A percentile compares a stretch with the other conserved stretches of the same genome.
These are phyloP conservation scores for Lactarius trivialis DNA, from an alignment of 768 basidiomycete species.

Conservation along the genomic window DNA sequence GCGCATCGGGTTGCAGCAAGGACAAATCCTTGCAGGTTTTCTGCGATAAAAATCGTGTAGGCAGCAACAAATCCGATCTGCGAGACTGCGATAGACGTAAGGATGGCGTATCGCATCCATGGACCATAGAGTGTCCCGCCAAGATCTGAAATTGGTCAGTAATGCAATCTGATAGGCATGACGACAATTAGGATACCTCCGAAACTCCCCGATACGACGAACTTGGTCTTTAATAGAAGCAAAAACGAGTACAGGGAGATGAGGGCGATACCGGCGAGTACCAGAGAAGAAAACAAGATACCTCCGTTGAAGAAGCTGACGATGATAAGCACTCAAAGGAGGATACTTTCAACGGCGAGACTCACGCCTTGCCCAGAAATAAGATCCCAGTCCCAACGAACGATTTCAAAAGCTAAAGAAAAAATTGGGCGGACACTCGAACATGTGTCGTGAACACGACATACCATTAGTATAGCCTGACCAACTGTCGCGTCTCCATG, in stretches of 20 bases:
- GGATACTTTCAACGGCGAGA: background rate
- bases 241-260: slow-evolving; percentile 93
- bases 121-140: slow-evolving; percentile 88
- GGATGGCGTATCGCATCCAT: slow-evolving; percentile 88
- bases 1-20: slow-evolving; percentile 72
- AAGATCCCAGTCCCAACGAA: slow-evolving; percentile 95
- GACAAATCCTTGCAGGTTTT: slow-evolving; percentile 87
- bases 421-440: background rate
- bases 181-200: slow-evolving; percentile 51
- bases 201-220: slow-evolving; percentile 86
- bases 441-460: slow-evolving; percentile 22
- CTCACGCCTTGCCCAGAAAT: slow-evolving; percentile 92
- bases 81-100: slow-evolving; percentile 80
- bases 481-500: slow-evolving; percentile 85
- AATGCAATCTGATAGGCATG: slow-evolving; percentile 2
- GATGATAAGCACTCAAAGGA: background rate
- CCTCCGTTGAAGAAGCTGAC: slow-evolving; percentile 91
- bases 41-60: slow-evolving; percentile 93
- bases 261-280: slow-evolving; percentile 72
- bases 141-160: slow-evolving; percentile 53
- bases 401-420: slow-evolving; percentile 78
- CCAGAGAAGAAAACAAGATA: slow-evolving; percentile 76
- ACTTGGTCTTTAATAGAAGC: slow-evolving; percentile 80
- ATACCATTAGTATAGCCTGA: slow-evolving; percentile 89
- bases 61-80: slow-evolving; percentile 86